These are phyloP conservation scores for Melampsora americana DNA, from an alignment of 1,284 basidiomycete genomes.

Conservation along the genomic window DNA sequence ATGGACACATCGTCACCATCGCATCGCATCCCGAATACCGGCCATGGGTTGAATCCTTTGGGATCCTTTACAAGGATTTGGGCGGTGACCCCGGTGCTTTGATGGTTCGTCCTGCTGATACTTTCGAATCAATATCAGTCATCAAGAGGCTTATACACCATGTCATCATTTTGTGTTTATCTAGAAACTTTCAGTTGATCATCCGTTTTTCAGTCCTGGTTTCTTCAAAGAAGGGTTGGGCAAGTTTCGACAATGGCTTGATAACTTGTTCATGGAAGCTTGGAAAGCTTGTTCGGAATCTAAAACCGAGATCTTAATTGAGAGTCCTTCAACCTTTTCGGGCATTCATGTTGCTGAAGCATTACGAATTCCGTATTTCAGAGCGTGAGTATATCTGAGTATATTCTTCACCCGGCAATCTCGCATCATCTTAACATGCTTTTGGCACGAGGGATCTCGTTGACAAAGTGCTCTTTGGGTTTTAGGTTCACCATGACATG, in stretches of 20 bases:
- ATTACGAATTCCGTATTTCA: slow-evolving; percentile 86
- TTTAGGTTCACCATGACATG: slow-evolving; percentile 63
- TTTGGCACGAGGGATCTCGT: background rate
- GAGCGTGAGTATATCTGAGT: slow-evolving; percentile 64
- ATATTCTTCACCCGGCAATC: background rate
- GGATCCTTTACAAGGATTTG: slow-evolving; percentile 86
- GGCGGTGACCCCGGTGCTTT: slow-evolving; percentile 96
- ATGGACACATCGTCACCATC: slow-evolving; percentile 79
- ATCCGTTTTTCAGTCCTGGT: slow-evolving; percentile 90
- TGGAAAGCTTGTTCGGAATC: slow-evolving; percentile 83
- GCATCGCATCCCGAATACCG: slow-evolving; percentile 91
- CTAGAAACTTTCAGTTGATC: slow-evolving; percentile 74
- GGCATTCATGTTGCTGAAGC: slow-evolving; percentile 98
- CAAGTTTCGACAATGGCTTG: slow-evolving; percentile 87
- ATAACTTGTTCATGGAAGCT: slow-evolving; percentile 85
- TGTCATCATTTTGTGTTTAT: background rate
- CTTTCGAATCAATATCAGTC: background rate
- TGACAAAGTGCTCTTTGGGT: background rate
- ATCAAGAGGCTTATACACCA: slow-evolving; percentile 61
- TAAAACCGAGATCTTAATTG: slow-evolving; percentile 83
- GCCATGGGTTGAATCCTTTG: slow-evolving; percentile 84
- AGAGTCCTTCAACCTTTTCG: slow-evolving; percentile 93
- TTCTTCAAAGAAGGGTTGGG: slow-evolving; percentile 85
- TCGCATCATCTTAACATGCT: too few species aligned
- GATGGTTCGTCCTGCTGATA: slow-evolving; percentile 53